Conservation (phyloP, 1,139 yeast species). For the Taphrina betulina region DNA sequence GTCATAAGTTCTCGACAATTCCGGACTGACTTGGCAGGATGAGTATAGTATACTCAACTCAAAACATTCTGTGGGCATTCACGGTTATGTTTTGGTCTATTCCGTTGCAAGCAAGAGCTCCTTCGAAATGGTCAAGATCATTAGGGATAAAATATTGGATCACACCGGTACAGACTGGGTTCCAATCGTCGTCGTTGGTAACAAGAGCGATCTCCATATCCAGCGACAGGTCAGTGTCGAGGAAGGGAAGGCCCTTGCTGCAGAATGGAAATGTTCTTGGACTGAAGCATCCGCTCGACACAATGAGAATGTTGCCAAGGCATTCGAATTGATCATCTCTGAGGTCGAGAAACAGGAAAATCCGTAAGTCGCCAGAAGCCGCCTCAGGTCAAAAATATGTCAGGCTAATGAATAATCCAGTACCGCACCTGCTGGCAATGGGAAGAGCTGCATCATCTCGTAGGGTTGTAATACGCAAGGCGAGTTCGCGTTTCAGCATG, state of each 20-base stretch:
- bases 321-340: slow-evolving; percentile 66
- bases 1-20: slow-evolving; percentile 40
- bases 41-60: slow-evolving; percentile 83
- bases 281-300: slow-evolving; percentile 83
- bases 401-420: background rate
- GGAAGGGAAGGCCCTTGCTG: slow-evolving; percentile 68
- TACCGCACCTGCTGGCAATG: slow-evolving; percentile 30
- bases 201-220: slow-evolving; percentile 61
- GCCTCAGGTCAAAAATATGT: slow-evolving; percentile 35
- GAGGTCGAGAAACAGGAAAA: slow-evolving; percentile 66
- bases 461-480: too few relatives aligned
- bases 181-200: slow-evolving; percentile 82
- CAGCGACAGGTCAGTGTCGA: slow-evolving; percentile 56
- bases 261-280: slow-evolving; percentile 61
- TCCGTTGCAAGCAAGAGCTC: slow-evolving; percentile 77
- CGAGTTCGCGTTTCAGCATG: too few relatives aligned
- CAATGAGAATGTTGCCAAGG: slow-evolving; percentile 60
- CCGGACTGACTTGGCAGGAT: slow-evolving; percentile 48
- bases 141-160: slow-evolving; percentile 80
- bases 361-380: slow-evolving; percentile 43
- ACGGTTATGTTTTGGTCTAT: slow-evolving; percentile 80
- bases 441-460: slow-evolving; percentile 30
- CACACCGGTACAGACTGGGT: slow-evolving; percentile 68
- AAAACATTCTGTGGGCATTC: slow-evolving; percentile 77
- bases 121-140: slow-evolving; percentile 72